These are phyloP conservation scores for Neopestalotiopsis clavispora DNA, from an alignment of 2,329 filamentous ascomycete genomes.

Conservation along the genomic window DNA sequence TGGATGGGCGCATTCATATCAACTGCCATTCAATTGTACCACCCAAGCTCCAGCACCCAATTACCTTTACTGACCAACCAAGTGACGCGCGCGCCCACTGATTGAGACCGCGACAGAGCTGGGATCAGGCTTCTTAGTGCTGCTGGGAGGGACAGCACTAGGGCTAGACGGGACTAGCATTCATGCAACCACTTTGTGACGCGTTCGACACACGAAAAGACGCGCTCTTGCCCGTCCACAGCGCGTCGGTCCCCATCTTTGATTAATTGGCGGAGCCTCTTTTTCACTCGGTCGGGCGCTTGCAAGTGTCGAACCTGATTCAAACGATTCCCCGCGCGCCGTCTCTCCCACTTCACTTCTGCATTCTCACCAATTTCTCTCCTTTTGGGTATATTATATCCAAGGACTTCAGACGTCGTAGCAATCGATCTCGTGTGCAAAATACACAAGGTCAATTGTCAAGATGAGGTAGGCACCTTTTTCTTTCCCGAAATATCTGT, in stretches of 20 bases:
- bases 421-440: conserved; percentile 3
- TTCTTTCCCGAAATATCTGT: background rate
- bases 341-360: background rate
- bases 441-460: background rate
- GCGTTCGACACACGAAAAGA: conserved; percentile 9
- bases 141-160: background rate
- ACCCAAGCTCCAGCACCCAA: background rate
- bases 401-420: background rate
- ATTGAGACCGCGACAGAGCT: background rate
- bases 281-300: conserved; percentile 3
- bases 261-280: conserved; percentile 8
- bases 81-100: background rate
- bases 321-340: background rate
- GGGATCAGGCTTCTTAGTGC: background rate
- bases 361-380: background rate
- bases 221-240: background rate
- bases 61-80: background rate
- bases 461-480: background rate
- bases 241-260: conserved; percentile 7
- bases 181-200: conserved; percentile 14
- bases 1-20: no score
- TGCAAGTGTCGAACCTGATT: background rate
- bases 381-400: background rate
- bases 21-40: background rate
- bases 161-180: background rate